Evolutionary conservation across 202 grass and related monocot genomes (phyloP).

Genomic region (Bolboschoenoplectus hybrid): DNA sequence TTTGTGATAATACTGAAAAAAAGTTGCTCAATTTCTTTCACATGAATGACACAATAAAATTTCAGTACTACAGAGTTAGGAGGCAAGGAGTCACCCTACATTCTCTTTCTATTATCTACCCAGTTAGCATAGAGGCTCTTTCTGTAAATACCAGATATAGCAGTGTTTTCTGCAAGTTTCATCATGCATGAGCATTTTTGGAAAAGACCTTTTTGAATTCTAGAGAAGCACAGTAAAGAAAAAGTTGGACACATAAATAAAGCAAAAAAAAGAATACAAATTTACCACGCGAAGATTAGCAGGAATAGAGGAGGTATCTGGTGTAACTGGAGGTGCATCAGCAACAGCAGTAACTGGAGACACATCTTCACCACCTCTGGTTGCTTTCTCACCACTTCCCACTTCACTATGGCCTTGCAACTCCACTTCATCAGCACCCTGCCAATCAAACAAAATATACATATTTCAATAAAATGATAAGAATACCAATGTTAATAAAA

Average conservation of each 20-base stretch:
- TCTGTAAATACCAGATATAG: not conserved
- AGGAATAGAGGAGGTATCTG: slow-evolving; percentile 65
- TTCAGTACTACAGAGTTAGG: not conserved
- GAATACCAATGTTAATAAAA: slow-evolving; percentile 18
- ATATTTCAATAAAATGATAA: slow-evolving; percentile 14
- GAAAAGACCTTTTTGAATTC: not conserved
- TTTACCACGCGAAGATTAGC: slow-evolving; percentile 84
- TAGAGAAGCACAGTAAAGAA: not conserved
- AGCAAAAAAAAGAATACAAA: slow-evolving; percentile 25
- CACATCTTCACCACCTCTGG: slow-evolving; percentile 57
- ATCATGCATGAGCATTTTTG: not conserved
- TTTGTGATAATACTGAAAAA: not conserved
- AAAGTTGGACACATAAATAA: not conserved
- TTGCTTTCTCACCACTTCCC: slow-evolving; percentile 48
- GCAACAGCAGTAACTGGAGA: slow-evolving; percentile 55
- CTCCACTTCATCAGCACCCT: slow-evolving; percentile 61
- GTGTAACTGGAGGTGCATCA: slow-evolving; percentile 53
- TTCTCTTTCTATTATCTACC: not conserved
- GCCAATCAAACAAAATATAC: slow-evolving; percentile 11
- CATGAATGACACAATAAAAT: not conserved
- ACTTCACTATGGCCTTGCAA: slow-evolving; percentile 52
- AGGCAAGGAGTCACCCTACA: not conserved
- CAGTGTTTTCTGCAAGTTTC: slow-evolving; percentile 11
- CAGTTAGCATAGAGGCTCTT: not conserved
- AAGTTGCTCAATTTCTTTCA: too few species aligned